Conservation (phyloP, 352 stramenopile species). For the Aphanomyces stellatus region DNA sequence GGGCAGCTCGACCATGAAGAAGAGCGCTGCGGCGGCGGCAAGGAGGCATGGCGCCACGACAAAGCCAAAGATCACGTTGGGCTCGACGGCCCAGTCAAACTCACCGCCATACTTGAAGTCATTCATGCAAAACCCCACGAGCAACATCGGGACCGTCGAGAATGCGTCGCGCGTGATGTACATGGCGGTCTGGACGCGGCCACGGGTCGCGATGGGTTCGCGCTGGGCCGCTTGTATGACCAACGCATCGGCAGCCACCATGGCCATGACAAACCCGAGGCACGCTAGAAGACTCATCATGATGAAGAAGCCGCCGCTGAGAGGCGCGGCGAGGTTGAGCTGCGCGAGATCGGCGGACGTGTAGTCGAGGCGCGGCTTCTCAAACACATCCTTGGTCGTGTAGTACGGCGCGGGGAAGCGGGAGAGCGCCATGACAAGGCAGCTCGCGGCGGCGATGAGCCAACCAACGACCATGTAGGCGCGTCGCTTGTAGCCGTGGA, state of each 20-base stretch:
- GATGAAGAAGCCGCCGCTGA: conserved; percentile 33
- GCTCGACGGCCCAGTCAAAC: conserved; percentile 45
- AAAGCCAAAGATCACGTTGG: conserved; percentile 38
- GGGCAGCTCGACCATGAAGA: conserved; percentile 27
- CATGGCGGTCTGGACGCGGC: conserved; percentile 34
- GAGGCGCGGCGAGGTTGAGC: conserved; percentile 30
- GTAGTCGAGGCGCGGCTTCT: conserved; percentile 21
- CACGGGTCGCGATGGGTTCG: conserved; percentile 31
- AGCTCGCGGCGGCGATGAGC: background rate
- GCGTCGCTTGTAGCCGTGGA: conserved; percentile 38
- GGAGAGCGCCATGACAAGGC: conserved; percentile 37
- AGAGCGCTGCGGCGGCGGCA: conserved; percentile 26
- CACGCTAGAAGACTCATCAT: conserved; percentile 35
- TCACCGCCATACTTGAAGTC: conserved; percentile 42
- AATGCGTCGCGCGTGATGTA: conserved; percentile 35
- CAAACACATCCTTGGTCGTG: conserved; percentile 38
- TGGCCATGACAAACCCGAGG: conserved; percentile 35
- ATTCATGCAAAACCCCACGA: conserved; percentile 46
- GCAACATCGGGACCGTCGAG: conserved; percentile 31
- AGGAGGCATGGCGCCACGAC: conserved; percentile 23
- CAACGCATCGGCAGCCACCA: conserved; percentile 38
- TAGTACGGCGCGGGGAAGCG: conserved; percentile 31
- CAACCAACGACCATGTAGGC: conserved; percentile 41
- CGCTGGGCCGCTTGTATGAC: conserved; percentile 40
- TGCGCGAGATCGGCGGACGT: conserved; percentile 23